Percentiles rank a stretch among this genome's conserved stretches.
These are phyloP conservation scores for Magnolia kwangsiensis DNA, from an alignment of 164 flowering plant genomes.

Conservation along the genomic window DNA sequence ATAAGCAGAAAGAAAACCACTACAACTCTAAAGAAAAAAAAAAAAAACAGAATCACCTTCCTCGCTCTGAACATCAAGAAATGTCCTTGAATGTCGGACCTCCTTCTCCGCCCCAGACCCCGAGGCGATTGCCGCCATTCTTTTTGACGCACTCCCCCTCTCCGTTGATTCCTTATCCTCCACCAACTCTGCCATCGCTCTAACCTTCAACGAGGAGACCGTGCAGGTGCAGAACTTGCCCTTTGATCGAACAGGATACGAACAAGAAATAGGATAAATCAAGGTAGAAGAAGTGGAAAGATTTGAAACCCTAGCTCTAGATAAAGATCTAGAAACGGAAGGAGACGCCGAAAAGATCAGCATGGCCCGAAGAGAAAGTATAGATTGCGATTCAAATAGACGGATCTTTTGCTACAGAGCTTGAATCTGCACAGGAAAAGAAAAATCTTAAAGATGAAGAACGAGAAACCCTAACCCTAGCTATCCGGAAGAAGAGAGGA, in stretches of 20 bases:
- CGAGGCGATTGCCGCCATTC: background rate
- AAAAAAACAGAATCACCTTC: conserved; percentile 27
- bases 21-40: background rate
- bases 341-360: conserved; percentile 21
- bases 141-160: conserved; percentile 3
- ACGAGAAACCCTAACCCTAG: background rate
- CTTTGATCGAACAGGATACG: conserved; percentile 8
- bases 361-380: conserved; percentile 12
- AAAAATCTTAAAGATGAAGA: background rate
- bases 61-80: conserved; percentile 40
- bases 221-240: conserved; percentile 7
- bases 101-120: conserved; percentile 8
- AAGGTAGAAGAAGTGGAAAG: background rate
- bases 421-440: background rate
- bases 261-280: background rate
- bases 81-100: conserved; percentile 30
- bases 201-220: conserved; percentile 11
- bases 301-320: conserved; percentile 19
- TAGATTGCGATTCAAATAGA: background rate
- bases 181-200: conserved; percentile 37
- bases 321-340: conserved; percentile 12
- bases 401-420: background rate
- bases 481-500: background rate
- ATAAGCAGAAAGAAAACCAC: background rate
- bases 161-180: conserved; percentile 27